These are phyloP conservation scores for Casuarina cunninghamiana DNA, from an alignment of 306 rosid genomes.

Conservation along the genomic window DNA sequence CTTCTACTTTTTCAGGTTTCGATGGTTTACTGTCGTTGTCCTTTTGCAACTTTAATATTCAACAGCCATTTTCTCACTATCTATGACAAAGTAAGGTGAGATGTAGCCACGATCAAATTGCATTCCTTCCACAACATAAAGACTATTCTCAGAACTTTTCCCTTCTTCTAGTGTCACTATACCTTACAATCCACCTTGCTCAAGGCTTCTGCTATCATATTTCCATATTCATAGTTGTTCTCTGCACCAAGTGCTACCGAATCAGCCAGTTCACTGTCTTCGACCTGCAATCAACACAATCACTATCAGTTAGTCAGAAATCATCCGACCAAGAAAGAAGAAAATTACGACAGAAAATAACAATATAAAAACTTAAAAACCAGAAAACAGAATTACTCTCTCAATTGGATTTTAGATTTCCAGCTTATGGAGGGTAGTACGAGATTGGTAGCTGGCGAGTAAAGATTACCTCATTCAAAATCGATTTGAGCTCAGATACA, in stretches of 20 bases:
- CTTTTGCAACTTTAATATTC: slow-evolving; percentile 74
- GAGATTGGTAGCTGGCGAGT: too few relatives aligned
- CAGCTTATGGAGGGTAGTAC: too few relatives aligned
- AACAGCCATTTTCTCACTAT: slow-evolving; percentile 95
- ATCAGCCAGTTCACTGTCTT: slow-evolving; percentile 94
- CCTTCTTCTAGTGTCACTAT: slow-evolving; percentile 99
- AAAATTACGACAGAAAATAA: too few relatives aligned
- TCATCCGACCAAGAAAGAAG: too few relatives aligned
- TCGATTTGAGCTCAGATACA: too few relatives aligned
- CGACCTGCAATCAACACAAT: too few relatives aligned
- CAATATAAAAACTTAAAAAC: too few relatives aligned
- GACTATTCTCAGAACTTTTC: slow-evolving; percentile 86
- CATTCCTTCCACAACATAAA: slow-evolving; percentile 98
- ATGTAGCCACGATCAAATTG: slow-evolving; percentile 99
- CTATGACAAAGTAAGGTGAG: slow-evolving; percentile 98
- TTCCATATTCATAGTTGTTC: slow-evolving; percentile 84
- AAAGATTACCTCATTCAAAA: too few relatives aligned
- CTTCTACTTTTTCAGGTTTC: slow-evolving; percentile 93
- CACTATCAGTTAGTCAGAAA: too few relatives aligned
- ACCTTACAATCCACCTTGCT: slow-evolving; percentile 96
- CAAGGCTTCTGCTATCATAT: slow-evolving; percentile 77
- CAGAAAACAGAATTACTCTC: too few relatives aligned
- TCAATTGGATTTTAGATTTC: too few relatives aligned
- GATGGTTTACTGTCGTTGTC: slow-evolving; percentile 68
- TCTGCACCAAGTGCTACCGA: slow-evolving; percentile 99